Base-by-base conservation (phyloP, 495 filamentous ascomycete genomes). In the Choiromyces venosus region DNA sequence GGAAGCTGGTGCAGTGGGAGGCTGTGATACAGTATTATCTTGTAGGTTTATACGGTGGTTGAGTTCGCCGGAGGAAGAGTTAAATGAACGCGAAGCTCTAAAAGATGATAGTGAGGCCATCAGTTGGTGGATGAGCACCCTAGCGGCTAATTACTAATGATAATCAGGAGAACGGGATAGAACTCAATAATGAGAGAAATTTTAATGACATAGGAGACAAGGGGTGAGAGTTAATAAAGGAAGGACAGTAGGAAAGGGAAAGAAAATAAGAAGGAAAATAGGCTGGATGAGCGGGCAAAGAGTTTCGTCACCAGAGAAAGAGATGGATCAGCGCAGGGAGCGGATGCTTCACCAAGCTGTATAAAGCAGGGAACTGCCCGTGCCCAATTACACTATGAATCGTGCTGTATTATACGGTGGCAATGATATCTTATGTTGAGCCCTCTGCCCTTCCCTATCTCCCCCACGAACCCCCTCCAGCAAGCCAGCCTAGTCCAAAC, bases 41-140 rank as follows among this genome's bases (percentile, higher is more conserved):
- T 78, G 64, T 37, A 81, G 72, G 36, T 42, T 72, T 44, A 81
- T 81, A 3, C 76, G 69, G 33, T 73, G 75, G 69, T 72, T 65
- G 75, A 52, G 66, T 33, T 12, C 6, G 52, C 29, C 29, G 74
- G n/a, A n/a, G 71, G 67, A 37, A 64, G 44, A 61, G 19, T 66
- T 37, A 37, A 35, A 25, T 37, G 36, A 44, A 72, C 66, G 35
- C 42, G 56, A 61, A 78, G 76, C 14, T 21, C 66, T 39, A 56
- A 67, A 74, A 12, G 46, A 67, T 18, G 67, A 40, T 21, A 76
- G 73, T 8, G 78, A 69, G 44, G 74, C 67, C 78, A 80, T 77
- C 68, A 73, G 40, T 69, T 70, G 37, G 68, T 70, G 37, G 72
- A 21, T 68, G 52, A 36, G 52, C 65, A 68, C n/a, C 46, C 46